Evolutionary conservation across 1,284 basidiomycete species (phyloP).

Genomic region (Tetrapyrgos nigripes): DNA sequence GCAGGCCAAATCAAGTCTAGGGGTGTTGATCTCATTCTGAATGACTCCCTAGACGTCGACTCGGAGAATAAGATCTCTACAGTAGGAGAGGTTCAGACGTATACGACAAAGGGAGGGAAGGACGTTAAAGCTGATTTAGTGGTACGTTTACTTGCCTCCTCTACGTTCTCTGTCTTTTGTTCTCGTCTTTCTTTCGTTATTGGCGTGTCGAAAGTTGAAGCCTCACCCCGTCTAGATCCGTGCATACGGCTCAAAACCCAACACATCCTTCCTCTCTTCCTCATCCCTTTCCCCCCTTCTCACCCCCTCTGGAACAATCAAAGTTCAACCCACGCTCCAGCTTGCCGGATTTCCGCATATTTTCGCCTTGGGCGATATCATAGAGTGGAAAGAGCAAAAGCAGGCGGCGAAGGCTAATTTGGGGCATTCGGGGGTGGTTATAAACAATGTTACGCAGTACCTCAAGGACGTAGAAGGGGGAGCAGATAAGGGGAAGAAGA

Average conservation of each 20-base stretch:
- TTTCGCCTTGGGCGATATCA: constrained; percentile 66
- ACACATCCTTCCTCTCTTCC: constrained; percentile 51
- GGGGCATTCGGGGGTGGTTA: constrained; percentile 50
- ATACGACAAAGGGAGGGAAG: constrained; percentile 61
- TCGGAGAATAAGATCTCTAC: constrained; percentile 30
- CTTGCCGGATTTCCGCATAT: constrained; percentile 51
- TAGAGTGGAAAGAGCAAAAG: constrained; percentile 66
- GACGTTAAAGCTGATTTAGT: constrained; percentile 61
- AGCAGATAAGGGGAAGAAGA: constrained; percentile 28
- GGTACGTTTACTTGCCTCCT: constrained; percentile 41
- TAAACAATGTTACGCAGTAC: constrained; percentile 54
- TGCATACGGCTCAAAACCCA: constrained; percentile 55
- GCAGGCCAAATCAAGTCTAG: constrained; percentile 46
- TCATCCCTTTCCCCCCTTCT: constrained; percentile 43
- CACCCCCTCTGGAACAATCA: constrained; percentile 48
- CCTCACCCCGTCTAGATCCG: constrained; percentile 41
- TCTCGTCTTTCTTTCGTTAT: constrained; percentile 22
- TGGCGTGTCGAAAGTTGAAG: neutral
- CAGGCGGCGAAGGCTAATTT: constrained; percentile 51
- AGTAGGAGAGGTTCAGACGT: constrained; percentile 28
- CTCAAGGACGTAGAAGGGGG: constrained; percentile 27
- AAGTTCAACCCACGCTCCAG: constrained; percentile 59
- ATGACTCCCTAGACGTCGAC: constrained; percentile 60
- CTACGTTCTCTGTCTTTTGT: constrained; percentile 4
- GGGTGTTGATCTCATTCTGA: constrained; percentile 58